Base-by-base conservation (phyloP, 257 asterid genomes). In the Rehmannia glutinosa region DNA sequence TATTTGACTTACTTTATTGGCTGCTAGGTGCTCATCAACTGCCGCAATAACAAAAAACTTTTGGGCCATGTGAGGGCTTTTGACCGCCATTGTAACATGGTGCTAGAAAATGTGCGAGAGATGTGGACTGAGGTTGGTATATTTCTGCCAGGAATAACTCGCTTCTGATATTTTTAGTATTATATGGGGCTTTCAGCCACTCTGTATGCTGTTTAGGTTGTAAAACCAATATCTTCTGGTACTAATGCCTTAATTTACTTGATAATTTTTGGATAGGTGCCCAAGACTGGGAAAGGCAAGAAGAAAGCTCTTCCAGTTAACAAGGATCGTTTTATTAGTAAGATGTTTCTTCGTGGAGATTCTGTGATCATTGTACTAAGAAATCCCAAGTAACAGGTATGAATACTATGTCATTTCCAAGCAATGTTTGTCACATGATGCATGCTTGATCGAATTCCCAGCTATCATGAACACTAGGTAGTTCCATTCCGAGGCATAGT, bases 1-100 rank as follows among this genome's bases (percentile, higher is more conserved):
- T 57, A 33, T 6, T 52, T 62, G 39, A 72, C 51, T 57, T 11
- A 51, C 6, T 61, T 61, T 63, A 56, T 39, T 62, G 52, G 60
- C 56, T 64, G 38, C 21, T 62, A 89, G 91, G 95, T 90, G 68
- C 91, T 90, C 39, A 87, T 90, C 73, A 90, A 90, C 82, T 90
- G 96, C 78, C 83, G 97, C 72, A 90, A 90, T 72, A 90, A 87
- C 84, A 82, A 83, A 68, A 90, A 90, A 78, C 97, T 90, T 68
- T 86, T 90, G 57, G 96, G 96, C 33, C 96, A 88, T 17, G 96
- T 90, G 55, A 85, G 96, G 64, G 97, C 97, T 25, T 90, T 85
- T 76, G 97, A 90, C 63, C 89, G 96, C 51, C 97, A 90, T 73
- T 90, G 97, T 80, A 90, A 90, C 80, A 90, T 90, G 97, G 97